Conservation (phyloP, 805 yeast genomes). For the Pichia exigua region DNA sequence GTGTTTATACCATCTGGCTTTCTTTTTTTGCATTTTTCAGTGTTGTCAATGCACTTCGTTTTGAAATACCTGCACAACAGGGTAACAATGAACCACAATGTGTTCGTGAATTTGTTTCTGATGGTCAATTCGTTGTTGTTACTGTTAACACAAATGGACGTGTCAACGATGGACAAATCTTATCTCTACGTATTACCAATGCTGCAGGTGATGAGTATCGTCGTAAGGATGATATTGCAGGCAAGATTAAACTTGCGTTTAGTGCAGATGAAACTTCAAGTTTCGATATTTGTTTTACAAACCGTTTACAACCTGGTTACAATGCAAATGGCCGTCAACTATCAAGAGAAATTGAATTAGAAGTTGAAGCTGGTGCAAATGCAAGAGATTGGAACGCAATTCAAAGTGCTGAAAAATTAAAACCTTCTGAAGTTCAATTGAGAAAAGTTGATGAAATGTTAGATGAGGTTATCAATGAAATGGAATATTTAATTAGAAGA, state of each 20-base stretch:
- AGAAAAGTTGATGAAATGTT: slow-evolving; percentile 81
- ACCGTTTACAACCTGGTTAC: slow-evolving; percentile 36
- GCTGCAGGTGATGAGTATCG: slow-evolving; percentile 80
- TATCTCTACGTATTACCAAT: slow-evolving; percentile 64
- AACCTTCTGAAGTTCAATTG: slow-evolving; percentile 86
- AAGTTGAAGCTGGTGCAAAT: slow-evolving; percentile 90
- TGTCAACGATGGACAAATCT: slow-evolving; percentile 79
- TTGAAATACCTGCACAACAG: slow-evolving; percentile 26
- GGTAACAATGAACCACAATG: slow-evolving; percentile 51
- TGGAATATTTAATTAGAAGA: slow-evolving; percentile 77
- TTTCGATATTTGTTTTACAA: slow-evolving; percentile 87
- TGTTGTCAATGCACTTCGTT: slow-evolving; percentile 19
- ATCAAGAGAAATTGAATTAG: slow-evolving; percentile 74
- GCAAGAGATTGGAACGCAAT: slow-evolving; percentile 97
- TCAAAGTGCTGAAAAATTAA: slow-evolving; percentile 87
- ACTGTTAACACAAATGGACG: slow-evolving; percentile 68
- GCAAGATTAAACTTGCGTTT: slow-evolving; percentile 68
- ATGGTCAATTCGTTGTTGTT: slow-evolving; percentile 82
- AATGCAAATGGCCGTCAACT: slow-evolving; percentile 32
- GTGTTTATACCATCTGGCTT: slow-evolving; percentile 1
- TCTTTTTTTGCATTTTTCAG: slow-evolving; percentile 10
- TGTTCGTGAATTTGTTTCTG: slow-evolving; percentile 83
- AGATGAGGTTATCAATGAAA: slow-evolving; percentile 70
- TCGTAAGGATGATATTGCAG: slow-evolving; percentile 67
- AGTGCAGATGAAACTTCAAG: slow-evolving; percentile 77